Evolutionary conservation across 2,329 filamentous ascomycete species (phyloP).

Genomic region (Cadophora luteo-olivacea): DNA sequence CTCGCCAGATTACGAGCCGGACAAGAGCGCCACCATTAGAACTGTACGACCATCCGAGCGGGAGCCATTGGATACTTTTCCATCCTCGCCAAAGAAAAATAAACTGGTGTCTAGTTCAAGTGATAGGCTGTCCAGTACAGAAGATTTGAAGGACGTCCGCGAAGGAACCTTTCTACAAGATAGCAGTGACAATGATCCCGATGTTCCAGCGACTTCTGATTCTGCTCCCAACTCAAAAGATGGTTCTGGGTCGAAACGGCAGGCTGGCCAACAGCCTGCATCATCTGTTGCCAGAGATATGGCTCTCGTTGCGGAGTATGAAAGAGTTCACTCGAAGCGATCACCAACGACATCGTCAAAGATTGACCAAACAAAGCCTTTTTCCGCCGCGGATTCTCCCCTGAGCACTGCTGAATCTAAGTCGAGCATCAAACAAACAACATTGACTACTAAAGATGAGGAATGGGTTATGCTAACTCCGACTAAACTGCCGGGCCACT

Average conservation of each 20-base stretch:
- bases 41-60: conserved; percentile 59
- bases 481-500: conserved; percentile 29
- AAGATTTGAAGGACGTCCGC: conserved; percentile 38
- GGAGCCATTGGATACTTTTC: conserved; percentile 26
- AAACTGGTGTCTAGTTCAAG: conserved; percentile 29
- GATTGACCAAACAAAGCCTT: conserved; percentile 19
- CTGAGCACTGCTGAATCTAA: conserved; percentile 31
- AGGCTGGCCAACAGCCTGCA: conserved; percentile 20
- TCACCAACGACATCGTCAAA: conserved; percentile 31
- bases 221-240: neutral
- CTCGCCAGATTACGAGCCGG: conserved; percentile 77
- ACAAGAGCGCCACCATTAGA: conserved; percentile 73
- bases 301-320: conserved; percentile 41
- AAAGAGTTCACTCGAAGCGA: conserved; percentile 38
- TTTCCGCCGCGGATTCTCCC: conserved; percentile 31
- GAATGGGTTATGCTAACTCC: conserved; percentile 43
- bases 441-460: conserved; percentile 34
- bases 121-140: conserved; percentile 22
- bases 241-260: conserved; percentile 12
- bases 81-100: conserved; percentile 28
- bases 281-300: conserved; percentile 40
- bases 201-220: conserved; percentile 25
- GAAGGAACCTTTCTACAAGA: conserved; percentile 59
- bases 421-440: conserved; percentile 27
- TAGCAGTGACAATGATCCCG: conserved; percentile 58